Evolutionary conservation across 768 basidiomycete genomes (phyloP), one percentile per base, ranked within the genome.

Genomic region (Mycena indigotica): DNA sequence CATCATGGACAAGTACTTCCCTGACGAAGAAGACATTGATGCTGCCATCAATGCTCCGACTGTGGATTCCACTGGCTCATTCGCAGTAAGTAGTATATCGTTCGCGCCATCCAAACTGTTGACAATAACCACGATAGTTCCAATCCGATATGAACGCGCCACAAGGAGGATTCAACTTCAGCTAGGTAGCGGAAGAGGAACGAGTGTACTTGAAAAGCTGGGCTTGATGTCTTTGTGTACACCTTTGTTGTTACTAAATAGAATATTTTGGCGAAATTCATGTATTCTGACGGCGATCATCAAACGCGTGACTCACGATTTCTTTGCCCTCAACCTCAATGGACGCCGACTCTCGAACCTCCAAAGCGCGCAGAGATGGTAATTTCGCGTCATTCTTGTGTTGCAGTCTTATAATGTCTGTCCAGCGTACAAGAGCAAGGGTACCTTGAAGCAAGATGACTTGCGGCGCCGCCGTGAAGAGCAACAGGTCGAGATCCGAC

Each of bases 1-100:
- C 73, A 97, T 93, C 68, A 93, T 93, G 90, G 90, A 93, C 77
- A 95, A 95, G 70, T 97, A 96, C 80, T 97, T 96, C 89, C 93
- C 95, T 28, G 94, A 95, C 61, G 96, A 98, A 69, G 96, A 98
- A 72, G 96, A 95, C 50, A 80, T 91, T 48, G 93, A 93, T 68
- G 86, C 91, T 53, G 88, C 84, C 23, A 88, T 93, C 66, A 83
- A 78, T 52, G 87, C 86, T n/a, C 84, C 92, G 13, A 84, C 81
- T 50, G 86, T 92, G n/a, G 89, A 92, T 63, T 76, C 87, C 21
- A 77, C 84, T 40, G 90, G 89, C 65, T 82, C 84, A n/a, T 91
- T 89, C 73, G 84, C 88, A 56, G 90, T 91, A 72, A 65, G 87
- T 75, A 19, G 29, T 41, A 57, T 23, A 4, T 54, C 57, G 24